phyloP scores from a whole-genome alignment of 2,329 filamentous ascomycete genomes.

The Pseudocercospora fuligena region DNA sequence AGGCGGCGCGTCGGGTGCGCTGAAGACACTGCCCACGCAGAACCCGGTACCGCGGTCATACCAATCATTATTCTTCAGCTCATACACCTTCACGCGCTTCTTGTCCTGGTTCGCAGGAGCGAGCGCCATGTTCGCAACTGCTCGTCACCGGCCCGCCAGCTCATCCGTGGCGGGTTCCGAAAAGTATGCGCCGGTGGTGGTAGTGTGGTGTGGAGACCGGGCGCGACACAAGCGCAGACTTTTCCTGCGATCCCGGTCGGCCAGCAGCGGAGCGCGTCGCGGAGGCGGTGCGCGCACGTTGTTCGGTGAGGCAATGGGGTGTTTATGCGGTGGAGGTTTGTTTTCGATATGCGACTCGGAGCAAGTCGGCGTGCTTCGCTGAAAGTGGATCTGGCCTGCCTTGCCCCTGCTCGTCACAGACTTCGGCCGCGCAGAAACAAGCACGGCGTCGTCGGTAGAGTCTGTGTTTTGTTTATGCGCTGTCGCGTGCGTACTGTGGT shows the following conservation, averaged over 20 bases:
- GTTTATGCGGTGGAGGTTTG: slow-evolving; percentile 9
- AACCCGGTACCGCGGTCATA: slow-evolving; percentile 97
- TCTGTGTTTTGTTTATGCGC: neutral
- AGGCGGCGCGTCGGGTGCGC: slow-evolving; percentile 51
- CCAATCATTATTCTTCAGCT: slow-evolving; percentile 98
- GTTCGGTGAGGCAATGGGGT: neutral
- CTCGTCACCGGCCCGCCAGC: slow-evolving; percentile 24
- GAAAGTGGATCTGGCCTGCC: neutral
- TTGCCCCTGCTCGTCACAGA: neutral
- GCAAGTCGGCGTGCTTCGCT: slow-evolving; percentile 16
- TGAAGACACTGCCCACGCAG: slow-evolving; percentile 76
- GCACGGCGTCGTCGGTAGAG: neutral
- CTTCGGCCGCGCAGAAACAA: neutral
- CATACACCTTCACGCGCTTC: slow-evolving; percentile 94
- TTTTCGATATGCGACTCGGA: slow-evolving; percentile 22
- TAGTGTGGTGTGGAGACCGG: neutral
- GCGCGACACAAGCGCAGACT: slow-evolving; percentile 13
- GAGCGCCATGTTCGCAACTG: slow-evolving; percentile 35
- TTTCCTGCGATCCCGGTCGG: slow-evolving; percentile 11
- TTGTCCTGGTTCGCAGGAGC: slow-evolving; percentile 52
- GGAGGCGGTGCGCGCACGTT: neutral
- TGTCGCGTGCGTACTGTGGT: neutral
- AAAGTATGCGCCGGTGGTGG: slow-evolving; percentile 22
- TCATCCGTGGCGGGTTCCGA: slow-evolving; percentile 29
- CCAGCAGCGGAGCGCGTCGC: slow-evolving; percentile 17